A percentile compares a stretch with the other conserved stretches of the same genome.
These are phyloP conservation scores for Phytophthora crassamura DNA, from an alignment of 352 stramenopile genomes.

Conservation along the genomic window DNA sequence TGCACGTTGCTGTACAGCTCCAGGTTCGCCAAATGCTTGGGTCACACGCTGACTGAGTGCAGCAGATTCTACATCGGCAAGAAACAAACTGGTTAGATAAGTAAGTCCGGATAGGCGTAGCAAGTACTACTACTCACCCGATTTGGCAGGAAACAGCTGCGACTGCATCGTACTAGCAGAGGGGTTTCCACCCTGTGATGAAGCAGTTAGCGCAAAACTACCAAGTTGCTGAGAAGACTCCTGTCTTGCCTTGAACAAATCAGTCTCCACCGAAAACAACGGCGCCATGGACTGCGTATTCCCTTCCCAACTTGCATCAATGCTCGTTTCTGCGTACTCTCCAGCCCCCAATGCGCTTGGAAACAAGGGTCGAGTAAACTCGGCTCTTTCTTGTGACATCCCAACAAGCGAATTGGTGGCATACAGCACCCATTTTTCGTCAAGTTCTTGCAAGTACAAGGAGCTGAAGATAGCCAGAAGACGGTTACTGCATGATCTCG, in stretches of 20 bases:
- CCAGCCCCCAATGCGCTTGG: conserved; percentile 48
- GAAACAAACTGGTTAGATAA: not conserved
- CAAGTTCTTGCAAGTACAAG: conserved; percentile 51
- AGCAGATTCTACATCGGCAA: conserved; percentile 17
- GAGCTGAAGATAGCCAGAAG: conserved; percentile 63
- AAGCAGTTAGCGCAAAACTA: conserved; percentile 1
- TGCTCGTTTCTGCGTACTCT: conserved; percentile 57
- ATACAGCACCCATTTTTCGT: conserved; percentile 76
- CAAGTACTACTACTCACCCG: conserved; percentile 26
- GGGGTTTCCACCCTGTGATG: conserved; percentile 17
- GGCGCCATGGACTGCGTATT: conserved; percentile 76
- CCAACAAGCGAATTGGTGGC: conserved; percentile 64
- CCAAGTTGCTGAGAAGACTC: conserved; percentile 10
- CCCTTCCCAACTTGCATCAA: conserved; percentile 75
- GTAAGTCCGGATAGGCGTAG: not conserved
- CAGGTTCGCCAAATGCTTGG: conserved; percentile 11
- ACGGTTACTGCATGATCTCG: conserved; percentile 42
- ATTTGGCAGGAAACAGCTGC: conserved; percentile 46
- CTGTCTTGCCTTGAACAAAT: conserved; percentile 43
- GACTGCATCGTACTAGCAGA: conserved; percentile 43
- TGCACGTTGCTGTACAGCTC: conserved; percentile 9
- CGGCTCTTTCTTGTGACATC: conserved; percentile 34
- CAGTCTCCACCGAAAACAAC: conserved; percentile 78
- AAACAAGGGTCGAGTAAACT: conserved; percentile 56
- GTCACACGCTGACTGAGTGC: conserved; percentile 7